Percentiles rank a stretch among this genome's conserved stretches.
Conservation (phyloP, 805 yeast species). For the Pichia insulana region DNA sequence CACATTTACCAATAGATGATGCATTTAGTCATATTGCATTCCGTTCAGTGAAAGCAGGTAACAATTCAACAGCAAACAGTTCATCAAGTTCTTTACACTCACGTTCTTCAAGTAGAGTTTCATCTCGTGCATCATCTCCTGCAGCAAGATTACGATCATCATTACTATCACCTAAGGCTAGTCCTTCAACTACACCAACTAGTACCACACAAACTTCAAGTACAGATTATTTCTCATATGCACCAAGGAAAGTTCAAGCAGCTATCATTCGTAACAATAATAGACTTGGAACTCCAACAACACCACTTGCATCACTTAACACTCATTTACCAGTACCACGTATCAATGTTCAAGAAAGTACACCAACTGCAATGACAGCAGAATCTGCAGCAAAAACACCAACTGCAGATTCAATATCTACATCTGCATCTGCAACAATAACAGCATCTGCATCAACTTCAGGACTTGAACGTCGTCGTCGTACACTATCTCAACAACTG, state of each 20-base stretch:
- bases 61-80: not conserved
- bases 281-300: conserved; percentile 9
- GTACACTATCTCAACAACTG: conserved; percentile 11
- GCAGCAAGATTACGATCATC: not conserved
- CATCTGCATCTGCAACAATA: no score
- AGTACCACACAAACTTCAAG: not conserved
- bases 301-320: not conserved
- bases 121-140: conserved; percentile 12
- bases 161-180: conserved; percentile 4
- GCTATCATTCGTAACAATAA: conserved; percentile 10
- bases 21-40: conserved; percentile 4
- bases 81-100: conserved; percentile 1
- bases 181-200: conserved; percentile 6
- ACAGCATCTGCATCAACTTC: not conserved
- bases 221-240: conserved; percentile 12
- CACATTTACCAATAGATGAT: no score
- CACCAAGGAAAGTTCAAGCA: conserved; percentile 11
- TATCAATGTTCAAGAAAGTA: conserved; percentile 8
- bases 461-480: conserved; percentile 9
- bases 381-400: not conserved
- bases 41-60: conserved; percentile 4
- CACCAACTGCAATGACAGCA: conserved; percentile 24
- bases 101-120: conserved; percentile 3
- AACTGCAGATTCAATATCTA: not conserved
- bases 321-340: conserved; percentile 5